Conservation (phyloP, 352 stramenopile genomes). For the Phytopythium montanum region DNA sequence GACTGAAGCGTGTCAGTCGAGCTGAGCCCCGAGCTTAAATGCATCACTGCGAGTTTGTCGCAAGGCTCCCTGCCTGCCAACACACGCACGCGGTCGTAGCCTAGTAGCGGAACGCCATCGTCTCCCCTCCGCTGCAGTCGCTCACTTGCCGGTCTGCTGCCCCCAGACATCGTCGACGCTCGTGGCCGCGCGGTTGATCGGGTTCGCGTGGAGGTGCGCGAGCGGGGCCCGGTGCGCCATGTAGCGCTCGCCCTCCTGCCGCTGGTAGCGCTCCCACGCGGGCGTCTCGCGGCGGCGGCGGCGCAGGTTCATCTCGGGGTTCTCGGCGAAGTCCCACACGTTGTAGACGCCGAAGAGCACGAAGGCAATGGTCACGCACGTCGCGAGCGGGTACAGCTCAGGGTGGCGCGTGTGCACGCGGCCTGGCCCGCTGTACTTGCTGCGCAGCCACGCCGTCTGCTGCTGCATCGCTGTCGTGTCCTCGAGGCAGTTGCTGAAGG, state of each 20-base stretch:
- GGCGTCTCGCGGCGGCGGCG: conserved; percentile 23
- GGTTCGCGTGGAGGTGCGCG: conserved; percentile 26
- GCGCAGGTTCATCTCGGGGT: conserved; percentile 30
- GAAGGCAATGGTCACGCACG: conserved; percentile 21
- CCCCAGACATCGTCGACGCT: conserved; percentile 20
- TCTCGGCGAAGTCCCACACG: conserved; percentile 16
- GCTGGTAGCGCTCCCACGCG: conserved; percentile 25
- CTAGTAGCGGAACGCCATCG: neutral
- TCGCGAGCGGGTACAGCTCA: conserved; percentile 28
- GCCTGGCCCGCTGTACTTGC: neutral
- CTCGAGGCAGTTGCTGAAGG: neutral
- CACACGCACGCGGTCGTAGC: neutral
- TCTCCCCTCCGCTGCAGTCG: neutral
- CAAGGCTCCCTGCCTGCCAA: neutral
- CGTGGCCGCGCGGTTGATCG: conserved; percentile 16
- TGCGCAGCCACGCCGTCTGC: conserved; percentile 1
- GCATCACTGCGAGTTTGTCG: neutral
- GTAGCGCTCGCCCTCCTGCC: conserved; percentile 20
- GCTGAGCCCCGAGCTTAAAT: neutral
- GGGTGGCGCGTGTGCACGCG: conserved; percentile 10
- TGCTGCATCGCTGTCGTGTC: neutral
- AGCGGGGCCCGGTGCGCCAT: conserved; percentile 24
- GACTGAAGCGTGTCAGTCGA: neutral
- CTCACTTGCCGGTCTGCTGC: neutral
- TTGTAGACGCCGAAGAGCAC: conserved; percentile 17